Evolutionary conservation across 768 basidiomycete genomes (phyloP).

Genomic region (Chalciporus piperatus): DNA sequence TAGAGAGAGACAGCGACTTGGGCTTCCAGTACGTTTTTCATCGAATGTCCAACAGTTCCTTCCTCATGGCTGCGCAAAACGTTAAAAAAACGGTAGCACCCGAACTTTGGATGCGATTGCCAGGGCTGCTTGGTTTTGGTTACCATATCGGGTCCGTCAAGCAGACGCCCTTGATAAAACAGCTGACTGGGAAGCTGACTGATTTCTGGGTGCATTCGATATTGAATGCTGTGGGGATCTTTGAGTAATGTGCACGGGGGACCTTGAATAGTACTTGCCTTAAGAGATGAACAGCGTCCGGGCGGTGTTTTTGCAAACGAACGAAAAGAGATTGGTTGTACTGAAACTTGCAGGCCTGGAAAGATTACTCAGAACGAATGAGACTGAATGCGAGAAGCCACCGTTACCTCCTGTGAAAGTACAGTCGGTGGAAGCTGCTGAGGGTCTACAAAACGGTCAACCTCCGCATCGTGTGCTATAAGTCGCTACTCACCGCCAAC

Average conservation of each 20-base stretch:
- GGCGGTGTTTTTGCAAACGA: constrained; percentile 74
- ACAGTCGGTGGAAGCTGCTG: constrained; percentile 96
- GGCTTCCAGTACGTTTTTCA: constrained; percentile 74
- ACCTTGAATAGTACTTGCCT: constrained; percentile 50
- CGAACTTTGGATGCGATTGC: constrained; percentile 77
- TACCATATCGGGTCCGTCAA: constrained; percentile 89
- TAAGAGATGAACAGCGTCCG: constrained; percentile 85
- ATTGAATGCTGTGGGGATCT: constrained; percentile 74
- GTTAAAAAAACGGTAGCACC: constrained; percentile 89
- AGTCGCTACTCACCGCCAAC: constrained; percentile 67
- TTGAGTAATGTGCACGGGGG: background rate
- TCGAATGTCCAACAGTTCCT: constrained; percentile 55
- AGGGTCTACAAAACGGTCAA: constrained; percentile 49
- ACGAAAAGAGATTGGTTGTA: constrained; percentile 96
- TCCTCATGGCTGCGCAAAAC: constrained; percentile 65
- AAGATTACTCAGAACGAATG: constrained; percentile 13
- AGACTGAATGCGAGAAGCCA: constrained; percentile 17
- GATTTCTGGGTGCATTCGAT: constrained; percentile 98
- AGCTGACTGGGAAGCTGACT: constrained; percentile 83
- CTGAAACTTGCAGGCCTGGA: constrained; percentile 60
- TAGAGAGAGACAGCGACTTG: constrained; percentile 77
- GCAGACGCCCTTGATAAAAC: constrained; percentile 79
- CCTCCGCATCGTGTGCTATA: background rate
- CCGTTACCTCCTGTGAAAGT: constrained; percentile 54
- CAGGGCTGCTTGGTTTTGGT: constrained; percentile 78